Base-by-base conservation (phyloP, 192 early-diverging fungal genomes). In the Jimgerdemannia lactiflua region DNA sequence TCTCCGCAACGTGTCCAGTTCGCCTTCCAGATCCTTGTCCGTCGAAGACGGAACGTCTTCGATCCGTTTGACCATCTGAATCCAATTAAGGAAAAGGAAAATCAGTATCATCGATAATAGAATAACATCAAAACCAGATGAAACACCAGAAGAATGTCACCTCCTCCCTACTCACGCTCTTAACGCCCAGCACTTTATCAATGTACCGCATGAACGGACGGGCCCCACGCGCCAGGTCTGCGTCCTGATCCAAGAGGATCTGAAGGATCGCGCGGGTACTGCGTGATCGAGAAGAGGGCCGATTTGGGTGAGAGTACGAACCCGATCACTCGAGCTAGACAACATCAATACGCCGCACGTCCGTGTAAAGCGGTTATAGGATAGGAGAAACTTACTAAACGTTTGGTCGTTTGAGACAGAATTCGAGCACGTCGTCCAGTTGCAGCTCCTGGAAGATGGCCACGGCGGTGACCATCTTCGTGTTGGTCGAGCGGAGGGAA, bases 401-500 rank as follows among this genome's bases (percentile, higher is more conserved):
- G 70, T 85, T 85, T 9, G 88, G 88, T 71, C 80, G 89, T n/a
- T 85, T 82, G 71, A 92, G 77, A 68, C 89, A 90, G 41, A 76
- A 70, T 75, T 92, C 90, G 10, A 92, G 77, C 65, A 92, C 71
- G 75, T 82, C 82, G 43, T 88, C 85, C 19, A 92, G 66, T 42
- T 71, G 72, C 6, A 87, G 59, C 4, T 77, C 39, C 20, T 75
- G 40, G 42, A 82, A 72, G 4, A 69, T 29, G 29, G 29, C 29
- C 29, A 29, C 40, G 41, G 64, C 39, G 7, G 19, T 42, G 14
- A 14, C 49, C 6, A 14, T 59, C 6, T 10, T 10, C 14, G 6
- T 59, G 49, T 59, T 59, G 14, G 6, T 59, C 14, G 49, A 6
- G 8, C 49, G 8, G 14, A 6, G 49, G 6, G 49, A 10, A 14